Evolutionary conservation across 495 filamentous ascomycete genomes (phyloP).

Genomic region (Pseudotulostoma volvatum): DNA sequence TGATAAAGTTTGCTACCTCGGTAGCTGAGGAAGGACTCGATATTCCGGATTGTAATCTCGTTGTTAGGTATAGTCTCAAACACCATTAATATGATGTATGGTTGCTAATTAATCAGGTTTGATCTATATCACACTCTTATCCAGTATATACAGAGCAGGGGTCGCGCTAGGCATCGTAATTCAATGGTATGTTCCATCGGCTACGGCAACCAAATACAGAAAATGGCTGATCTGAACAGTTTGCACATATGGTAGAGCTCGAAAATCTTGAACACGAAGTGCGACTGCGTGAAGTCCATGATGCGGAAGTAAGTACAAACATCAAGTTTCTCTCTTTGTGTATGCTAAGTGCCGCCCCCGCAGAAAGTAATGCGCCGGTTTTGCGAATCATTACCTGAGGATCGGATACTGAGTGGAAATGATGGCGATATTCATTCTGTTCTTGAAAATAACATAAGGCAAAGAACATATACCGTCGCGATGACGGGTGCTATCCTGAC

Average conservation of each 20-base stretch:
- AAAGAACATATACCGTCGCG: slow-evolving; percentile 43
- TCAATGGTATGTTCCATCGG: slow-evolving; percentile 33
- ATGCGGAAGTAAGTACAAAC: slow-evolving; percentile 22
- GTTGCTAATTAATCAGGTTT: slow-evolving; percentile 36
- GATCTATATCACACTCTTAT: slow-evolving; percentile 86
- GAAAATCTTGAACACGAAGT: slow-evolving; percentile 43
- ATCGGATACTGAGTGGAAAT: slow-evolving; percentile 50
- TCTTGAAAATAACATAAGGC: slow-evolving; percentile 35
- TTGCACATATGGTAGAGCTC: slow-evolving; percentile 66
- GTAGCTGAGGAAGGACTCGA: slow-evolving; percentile 93
- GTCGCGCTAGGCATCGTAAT: slow-evolving; percentile 60
- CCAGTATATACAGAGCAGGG: slow-evolving; percentile 88
- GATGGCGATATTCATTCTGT: slow-evolving; percentile 40
- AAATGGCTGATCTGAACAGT: slow-evolving; percentile 21
- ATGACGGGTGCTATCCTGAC: slow-evolving; percentile 66
- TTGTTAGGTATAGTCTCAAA: slow-evolving; percentile 38
- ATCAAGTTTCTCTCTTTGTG: slow-evolving; percentile 5
- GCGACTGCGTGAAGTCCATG: slow-evolving; percentile 39
- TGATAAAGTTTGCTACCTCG: slow-evolving; percentile 56
- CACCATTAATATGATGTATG: background rate
- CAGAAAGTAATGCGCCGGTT: slow-evolving; percentile 49
- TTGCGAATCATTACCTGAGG: slow-evolving; percentile 57
- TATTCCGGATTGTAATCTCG: slow-evolving; percentile 85
- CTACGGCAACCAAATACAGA: background rate
- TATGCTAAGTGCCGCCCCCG: slow-evolving; percentile 4